Evolutionary conservation across 768 basidiomycete species (phyloP), one percentile per base, ranked within the genome.

Genomic region (Russula foetens): DNA sequence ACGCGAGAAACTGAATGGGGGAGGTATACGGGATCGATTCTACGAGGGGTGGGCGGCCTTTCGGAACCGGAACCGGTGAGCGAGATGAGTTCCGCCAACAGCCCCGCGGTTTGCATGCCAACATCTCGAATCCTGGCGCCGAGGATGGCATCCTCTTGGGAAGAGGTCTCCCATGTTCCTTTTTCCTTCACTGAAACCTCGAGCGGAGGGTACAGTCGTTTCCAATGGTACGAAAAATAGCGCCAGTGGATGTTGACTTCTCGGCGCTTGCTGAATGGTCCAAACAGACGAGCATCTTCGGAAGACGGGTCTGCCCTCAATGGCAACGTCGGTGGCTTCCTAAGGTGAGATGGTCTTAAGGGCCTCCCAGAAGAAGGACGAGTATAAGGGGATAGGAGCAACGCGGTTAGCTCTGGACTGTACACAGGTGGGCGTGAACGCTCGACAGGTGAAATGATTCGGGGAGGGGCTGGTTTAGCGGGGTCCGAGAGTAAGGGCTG

Each of bases 231-330:
- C 17, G 69, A 72, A 71, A 84, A 90, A 67, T 77, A 88, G 23
- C 83, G 81, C 83, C 85, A 82, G 23, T 83, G 82, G 48, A 84
- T 76, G 71, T 93, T 92, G 51, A 83, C 77, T 69, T 90, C 81
- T 46, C 89, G 80, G 38, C 90, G 82, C 68, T 82, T 87, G 75
- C 86, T 88, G 45, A 90, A 74, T 11, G 77, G 80, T 2, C 88
- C 89, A 35, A 88, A 72, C 4, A 86, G 65, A 29, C 69, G 69
- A 1, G 84, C 83, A 55, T 88, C 85, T 58, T 80, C 75, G 9
- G 86, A 85, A 2, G 70, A 63, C 21, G 81, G 79, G 62, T 84
- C 72, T 31, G 83, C 83, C 23, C 81, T 80, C n/a, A 69, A 65
- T 2, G 86, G 84, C 24, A 90, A 72, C 5, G 69, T 76, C 2